Evolutionary conservation across 352 stramenopile genomes (phyloP).

Genomic region (Globisporangium irregulare): DNA sequence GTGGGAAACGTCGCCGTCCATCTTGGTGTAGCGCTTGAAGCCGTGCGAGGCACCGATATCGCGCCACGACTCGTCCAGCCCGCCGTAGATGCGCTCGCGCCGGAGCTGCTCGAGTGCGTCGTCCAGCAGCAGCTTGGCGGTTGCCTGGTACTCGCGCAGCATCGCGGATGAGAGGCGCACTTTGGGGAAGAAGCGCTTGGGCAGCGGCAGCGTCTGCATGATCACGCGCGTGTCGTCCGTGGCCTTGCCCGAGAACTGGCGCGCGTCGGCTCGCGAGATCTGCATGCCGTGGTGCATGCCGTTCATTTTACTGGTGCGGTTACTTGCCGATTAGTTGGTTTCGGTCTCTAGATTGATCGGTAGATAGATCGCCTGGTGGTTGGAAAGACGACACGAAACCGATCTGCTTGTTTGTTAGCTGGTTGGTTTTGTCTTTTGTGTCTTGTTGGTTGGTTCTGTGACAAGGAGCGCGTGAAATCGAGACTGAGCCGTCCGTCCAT

Average conservation of each 20-base stretch:
- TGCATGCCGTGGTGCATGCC: conserved; percentile 15
- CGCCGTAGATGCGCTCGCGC: conserved; percentile 39
- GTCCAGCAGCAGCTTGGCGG: conserved; percentile 40
- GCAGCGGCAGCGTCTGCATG: conserved; percentile 43
- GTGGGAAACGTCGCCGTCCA: conserved; percentile 36
- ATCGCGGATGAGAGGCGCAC: conserved; percentile 32
- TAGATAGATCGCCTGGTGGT: too few relatives aligned
- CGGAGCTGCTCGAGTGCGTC: conserved; percentile 36
- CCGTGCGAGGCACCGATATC: conserved; percentile 44
- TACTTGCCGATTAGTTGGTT: background rate
- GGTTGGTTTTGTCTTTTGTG: background rate
- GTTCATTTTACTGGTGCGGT: background rate
- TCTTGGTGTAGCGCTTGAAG: conserved; percentile 61
- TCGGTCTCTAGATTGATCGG: background rate
- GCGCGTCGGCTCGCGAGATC: conserved; percentile 17
- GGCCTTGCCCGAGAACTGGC: conserved; percentile 13
- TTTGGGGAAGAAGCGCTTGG: conserved; percentile 41
- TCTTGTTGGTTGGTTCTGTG: background rate
- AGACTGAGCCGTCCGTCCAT: background rate
- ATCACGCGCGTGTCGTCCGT: conserved; percentile 9
- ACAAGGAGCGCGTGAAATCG: conserved; percentile 1
- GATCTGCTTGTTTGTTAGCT: background rate
- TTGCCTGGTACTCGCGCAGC: conserved; percentile 37
- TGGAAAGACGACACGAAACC: background rate
- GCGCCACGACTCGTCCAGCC: conserved; percentile 51